Evolutionary conservation across 2,329 filamentous ascomycete genomes (phyloP).

Genomic region (Rutstroemia sp.): DNA sequence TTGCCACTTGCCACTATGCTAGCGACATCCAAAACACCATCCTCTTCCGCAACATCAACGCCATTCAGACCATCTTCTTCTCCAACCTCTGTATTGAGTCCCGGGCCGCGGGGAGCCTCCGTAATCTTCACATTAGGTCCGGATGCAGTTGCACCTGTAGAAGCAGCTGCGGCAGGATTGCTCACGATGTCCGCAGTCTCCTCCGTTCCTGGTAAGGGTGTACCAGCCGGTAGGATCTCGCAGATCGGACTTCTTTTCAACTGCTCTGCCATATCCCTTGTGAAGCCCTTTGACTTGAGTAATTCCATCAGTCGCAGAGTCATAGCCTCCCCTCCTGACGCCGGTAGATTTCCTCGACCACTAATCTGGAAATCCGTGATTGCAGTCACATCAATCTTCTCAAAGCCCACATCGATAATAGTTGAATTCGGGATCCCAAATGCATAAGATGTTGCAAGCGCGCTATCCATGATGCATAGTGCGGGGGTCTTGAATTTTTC

Average conservation of each 20-base stretch:
- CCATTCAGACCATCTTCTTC: conserved; percentile 33
- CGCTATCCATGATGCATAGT: conserved; percentile 84
- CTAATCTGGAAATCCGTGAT: conserved; percentile 75
- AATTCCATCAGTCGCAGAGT: conserved; percentile 66
- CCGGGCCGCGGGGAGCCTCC: conserved; percentile 21
- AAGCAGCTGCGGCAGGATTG: conserved; percentile 28
- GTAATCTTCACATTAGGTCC: conserved; percentile 30
- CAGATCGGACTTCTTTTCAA: conserved; percentile 60
- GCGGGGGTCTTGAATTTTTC: conserved; percentile 95
- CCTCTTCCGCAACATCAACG: conserved; percentile 44
- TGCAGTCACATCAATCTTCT: conserved; percentile 89
- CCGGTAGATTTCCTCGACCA: conserved; percentile 51
- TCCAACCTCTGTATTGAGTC: conserved; percentile 19
- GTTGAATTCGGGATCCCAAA: conserved; percentile 69
- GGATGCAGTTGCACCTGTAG: conserved; percentile 26
- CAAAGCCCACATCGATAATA: conserved; percentile 82
- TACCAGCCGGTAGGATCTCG: conserved; percentile 55
- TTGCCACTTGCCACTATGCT: conserved; percentile 76
- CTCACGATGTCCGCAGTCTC: conserved; percentile 33
- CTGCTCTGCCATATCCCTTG: conserved; percentile 61
- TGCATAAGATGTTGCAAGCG: conserved; percentile 80
- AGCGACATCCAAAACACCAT: conserved; percentile 78
- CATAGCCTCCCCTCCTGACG: conserved; percentile 80
- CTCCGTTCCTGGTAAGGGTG: conserved; percentile 38
- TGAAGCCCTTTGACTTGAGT: conserved; percentile 52